Conservation (phyloP, 1,139 yeast genomes). For the Suhomyces terraborum region DNA sequence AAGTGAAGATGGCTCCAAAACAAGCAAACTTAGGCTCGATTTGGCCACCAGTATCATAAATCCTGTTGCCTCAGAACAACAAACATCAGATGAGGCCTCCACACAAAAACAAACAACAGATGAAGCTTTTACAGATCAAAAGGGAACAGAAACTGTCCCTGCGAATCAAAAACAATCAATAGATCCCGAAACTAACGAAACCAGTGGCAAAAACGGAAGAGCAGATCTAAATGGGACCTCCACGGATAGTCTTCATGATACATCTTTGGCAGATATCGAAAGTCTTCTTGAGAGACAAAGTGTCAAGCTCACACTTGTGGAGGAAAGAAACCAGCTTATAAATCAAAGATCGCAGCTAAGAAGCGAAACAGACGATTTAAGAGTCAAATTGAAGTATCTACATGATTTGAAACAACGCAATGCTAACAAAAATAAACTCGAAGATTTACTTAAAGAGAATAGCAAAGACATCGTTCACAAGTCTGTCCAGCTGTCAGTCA, state of each 20-base stretch:
- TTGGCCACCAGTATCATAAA: slow-evolving; percentile 10
- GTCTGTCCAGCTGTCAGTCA: background rate
- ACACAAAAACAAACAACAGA: too few relatives aligned
- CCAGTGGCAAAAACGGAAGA: too few relatives aligned
- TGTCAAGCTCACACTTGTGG: slow-evolving; percentile 23
- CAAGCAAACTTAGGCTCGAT: slow-evolving; percentile 11
- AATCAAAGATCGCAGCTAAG: slow-evolving; percentile 23
- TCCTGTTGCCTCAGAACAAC: background rate
- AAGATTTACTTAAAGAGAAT: slow-evolving; percentile 29
- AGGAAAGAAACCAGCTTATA: slow-evolving; percentile 26
- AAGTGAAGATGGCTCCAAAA: slow-evolving; percentile 1
- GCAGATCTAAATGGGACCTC: too few relatives aligned
- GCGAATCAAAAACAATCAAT: too few relatives aligned
- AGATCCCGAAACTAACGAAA: too few relatives aligned
- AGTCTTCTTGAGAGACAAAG: slow-evolving; percentile 21
- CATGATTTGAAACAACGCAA: slow-evolving; percentile 21
- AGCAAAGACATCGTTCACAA: slow-evolving; percentile 11
- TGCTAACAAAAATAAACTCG: slow-evolving; percentile 21
- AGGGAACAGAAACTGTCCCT: too few relatives aligned
- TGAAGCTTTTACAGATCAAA: too few relatives aligned
- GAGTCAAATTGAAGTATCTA: slow-evolving; percentile 22
- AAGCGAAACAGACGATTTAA: slow-evolving; percentile 25
- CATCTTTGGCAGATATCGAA: slow-evolving; percentile 8
- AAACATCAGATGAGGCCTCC: background rate
- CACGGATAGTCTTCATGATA: too few relatives aligned